Percentiles rank a stretch among this genome's conserved stretches.
Conservation (phyloP, 140 eudicot species). For the Stevia rebaudiana region DNA sequence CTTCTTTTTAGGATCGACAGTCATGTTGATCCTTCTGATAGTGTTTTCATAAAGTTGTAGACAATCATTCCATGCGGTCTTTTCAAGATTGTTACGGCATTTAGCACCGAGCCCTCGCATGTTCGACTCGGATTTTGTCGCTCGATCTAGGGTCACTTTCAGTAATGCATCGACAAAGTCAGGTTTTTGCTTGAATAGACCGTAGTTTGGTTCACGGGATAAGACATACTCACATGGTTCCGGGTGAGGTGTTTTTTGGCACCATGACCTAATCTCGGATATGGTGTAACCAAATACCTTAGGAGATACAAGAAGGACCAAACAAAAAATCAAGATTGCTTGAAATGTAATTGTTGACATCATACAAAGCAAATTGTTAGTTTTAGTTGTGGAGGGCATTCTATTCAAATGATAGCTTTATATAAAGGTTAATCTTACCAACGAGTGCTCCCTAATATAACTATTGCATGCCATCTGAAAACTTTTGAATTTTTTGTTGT, state of each 20-base stretch:
- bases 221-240: constrained; percentile 26
- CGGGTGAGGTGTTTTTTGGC: neutral
- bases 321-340: neutral
- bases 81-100: constrained; percentile 21
- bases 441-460: neutral
- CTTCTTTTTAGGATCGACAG: constrained; percentile 10
- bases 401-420: neutral
- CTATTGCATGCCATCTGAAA: neutral
- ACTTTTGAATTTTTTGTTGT: neutral
- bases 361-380: neutral
- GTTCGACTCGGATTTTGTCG: constrained; percentile 9
- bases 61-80: constrained; percentile 33
- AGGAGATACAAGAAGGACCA: neutral
- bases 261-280: constrained; percentile 2
- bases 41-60: constrained; percentile 30
- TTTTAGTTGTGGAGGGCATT: neutral
- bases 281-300: neutral
- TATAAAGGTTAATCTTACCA: neutral
- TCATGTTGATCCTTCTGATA: constrained; percentile 16
- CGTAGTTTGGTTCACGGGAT: neutral
- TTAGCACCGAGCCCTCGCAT: constrained; percentile 21
- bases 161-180: constrained; percentile 23
- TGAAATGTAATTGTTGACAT: neutral
- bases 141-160: constrained; percentile 20
- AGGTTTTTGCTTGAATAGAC: constrained; percentile 3